Conservation (phyloP, 2,329 filamentous ascomycete genomes). For the Colletotrichum cereale region DNA sequence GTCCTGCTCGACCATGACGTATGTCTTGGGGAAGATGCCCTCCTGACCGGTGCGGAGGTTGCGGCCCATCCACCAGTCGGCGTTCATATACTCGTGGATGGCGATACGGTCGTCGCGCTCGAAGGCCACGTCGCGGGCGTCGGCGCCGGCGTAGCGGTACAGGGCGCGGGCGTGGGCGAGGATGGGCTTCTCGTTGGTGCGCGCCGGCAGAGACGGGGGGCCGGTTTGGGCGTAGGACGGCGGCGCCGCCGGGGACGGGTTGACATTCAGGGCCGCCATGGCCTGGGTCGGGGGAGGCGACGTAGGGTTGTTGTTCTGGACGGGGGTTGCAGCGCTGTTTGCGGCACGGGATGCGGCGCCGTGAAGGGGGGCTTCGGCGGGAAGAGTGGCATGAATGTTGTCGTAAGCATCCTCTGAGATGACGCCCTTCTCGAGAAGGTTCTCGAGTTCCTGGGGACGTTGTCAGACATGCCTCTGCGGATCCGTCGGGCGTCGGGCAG, state of each 20-base stretch:
- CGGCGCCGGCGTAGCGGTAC: conserved; percentile 84
- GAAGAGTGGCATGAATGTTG: conserved; percentile 80
- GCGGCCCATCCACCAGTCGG: conserved; percentile 95
- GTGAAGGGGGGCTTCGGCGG: conserved; percentile 74
- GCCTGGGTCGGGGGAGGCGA: conserved; percentile 51
- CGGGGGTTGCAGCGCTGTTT: conserved; percentile 49
- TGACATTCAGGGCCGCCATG: conserved; percentile 57
- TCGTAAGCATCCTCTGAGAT: conserved; percentile 83
- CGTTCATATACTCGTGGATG: conserved; percentile 94
- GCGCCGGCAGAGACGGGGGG: conserved; percentile 57
- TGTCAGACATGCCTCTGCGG: conserved; percentile 16
- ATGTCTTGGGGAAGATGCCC: conserved; percentile 95
- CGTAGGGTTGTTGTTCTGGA: conserved; percentile 45
- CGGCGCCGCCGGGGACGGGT: conserved; percentile 56
- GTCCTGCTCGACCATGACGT: conserved; percentile 81
- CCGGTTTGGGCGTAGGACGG: conserved; percentile 66
- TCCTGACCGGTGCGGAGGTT: conserved; percentile 86
- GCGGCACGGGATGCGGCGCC: conserved; percentile 58
- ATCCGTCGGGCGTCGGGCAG: conserved; percentile 22
- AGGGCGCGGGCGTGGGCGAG: conserved; percentile 83
- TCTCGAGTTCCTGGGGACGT: conserved; percentile 83
- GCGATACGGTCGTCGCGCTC: conserved; percentile 84
- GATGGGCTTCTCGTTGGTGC: conserved; percentile 62
- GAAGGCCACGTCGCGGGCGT: conserved; percentile 85
- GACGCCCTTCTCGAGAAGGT: conserved; percentile 84